phyloP scores from a whole-genome alignment of 1,284 basidiomycete species.

The Cutaneotrichosporon spelunceum region DNA sequence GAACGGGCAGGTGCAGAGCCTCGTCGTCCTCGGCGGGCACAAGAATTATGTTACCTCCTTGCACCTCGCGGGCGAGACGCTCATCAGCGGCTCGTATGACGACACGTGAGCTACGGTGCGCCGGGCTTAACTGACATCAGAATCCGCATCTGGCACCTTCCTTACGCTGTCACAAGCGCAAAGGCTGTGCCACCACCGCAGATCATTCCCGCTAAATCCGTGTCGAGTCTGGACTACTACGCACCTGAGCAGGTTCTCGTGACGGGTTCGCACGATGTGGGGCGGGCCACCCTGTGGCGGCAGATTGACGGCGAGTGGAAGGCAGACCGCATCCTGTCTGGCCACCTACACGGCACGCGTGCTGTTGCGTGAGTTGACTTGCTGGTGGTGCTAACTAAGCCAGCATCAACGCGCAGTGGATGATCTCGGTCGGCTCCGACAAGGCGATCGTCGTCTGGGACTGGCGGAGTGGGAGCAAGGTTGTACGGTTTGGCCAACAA shows the following conservation, averaged over 20 bases:
- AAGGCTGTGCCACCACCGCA: slow-evolving; percentile 22
- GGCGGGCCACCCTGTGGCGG: slow-evolving; percentile 73
- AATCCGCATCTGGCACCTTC: slow-evolving; percentile 81
- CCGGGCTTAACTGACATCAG: slow-evolving; percentile 47
- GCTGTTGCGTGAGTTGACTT: slow-evolving; percentile 38
- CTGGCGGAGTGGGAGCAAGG: slow-evolving; percentile 65
- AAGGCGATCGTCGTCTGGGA: slow-evolving; percentile 86
- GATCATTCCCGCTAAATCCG: slow-evolving; percentile 63
- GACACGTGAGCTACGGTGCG: slow-evolving; percentile 54
- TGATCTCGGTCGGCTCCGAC: slow-evolving; percentile 83
- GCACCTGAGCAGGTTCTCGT: slow-evolving; percentile 82
- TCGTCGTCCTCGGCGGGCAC: slow-evolving; percentile 76
- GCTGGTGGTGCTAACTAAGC: slow-evolving; percentile 50
- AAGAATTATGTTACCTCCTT: slow-evolving; percentile 84
- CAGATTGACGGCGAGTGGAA: slow-evolving; percentile 65
- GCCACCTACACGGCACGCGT: slow-evolving; percentile 53
- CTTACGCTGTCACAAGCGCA: slow-evolving; percentile 56
- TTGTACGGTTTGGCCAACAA: slow-evolving; percentile 86
- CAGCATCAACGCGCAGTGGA: slow-evolving; percentile 74
- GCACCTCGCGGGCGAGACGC: slow-evolving; percentile 61
- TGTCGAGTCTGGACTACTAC: slow-evolving; percentile 84
- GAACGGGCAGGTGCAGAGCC: slow-evolving; percentile 61
- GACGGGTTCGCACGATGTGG: slow-evolving; percentile 87
- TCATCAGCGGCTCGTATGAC: slow-evolving; percentile 86
- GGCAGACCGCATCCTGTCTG: slow-evolving; percentile 75